phyloP scores from a whole-genome alignment of 805 yeast species.

The Sungouiella thailandica region DNA sequence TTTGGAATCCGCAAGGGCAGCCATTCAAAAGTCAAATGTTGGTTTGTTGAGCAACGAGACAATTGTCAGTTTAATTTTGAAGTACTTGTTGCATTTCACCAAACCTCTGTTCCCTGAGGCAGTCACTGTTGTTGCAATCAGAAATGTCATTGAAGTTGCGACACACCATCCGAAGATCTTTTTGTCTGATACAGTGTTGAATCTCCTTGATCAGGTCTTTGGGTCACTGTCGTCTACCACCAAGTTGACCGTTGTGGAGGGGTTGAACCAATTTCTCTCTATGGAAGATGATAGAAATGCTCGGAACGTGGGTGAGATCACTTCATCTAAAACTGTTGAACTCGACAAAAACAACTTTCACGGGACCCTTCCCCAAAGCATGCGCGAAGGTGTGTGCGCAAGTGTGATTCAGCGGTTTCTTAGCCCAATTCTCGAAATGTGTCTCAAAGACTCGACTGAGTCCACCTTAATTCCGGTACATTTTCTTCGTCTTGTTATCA shows the following conservation, averaged over 20 bases:
- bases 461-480: constrained; percentile 48
- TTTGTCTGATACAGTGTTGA: constrained; percentile 48
- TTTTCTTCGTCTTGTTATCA: constrained; percentile 51
- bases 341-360: constrained; percentile 50
- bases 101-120: constrained; percentile 22
- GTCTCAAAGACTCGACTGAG: constrained; percentile 43
- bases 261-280: constrained; percentile 53
- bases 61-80: constrained; percentile 52
- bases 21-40: constrained; percentile 35
- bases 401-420: constrained; percentile 65
- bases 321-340: constrained; percentile 26
- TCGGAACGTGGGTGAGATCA: constrained; percentile 36
- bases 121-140: constrained; percentile 49
- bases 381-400: constrained; percentile 69
- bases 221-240: constrained; percentile 30
- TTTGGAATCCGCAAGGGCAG: constrained; percentile 42
- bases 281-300: constrained; percentile 48
- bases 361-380: constrained; percentile 43
- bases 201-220: constrained; percentile 49
- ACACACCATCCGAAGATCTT: constrained; percentile 63
- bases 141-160: constrained; percentile 56
- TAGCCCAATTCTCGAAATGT: constrained; percentile 41
- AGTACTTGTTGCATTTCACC: constrained; percentile 54
- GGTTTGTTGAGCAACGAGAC: constrained; percentile 50
- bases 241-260: constrained; percentile 50